Conservation (phyloP, 495 filamentous ascomycete species). For the Neurospora cerealis region DNA sequence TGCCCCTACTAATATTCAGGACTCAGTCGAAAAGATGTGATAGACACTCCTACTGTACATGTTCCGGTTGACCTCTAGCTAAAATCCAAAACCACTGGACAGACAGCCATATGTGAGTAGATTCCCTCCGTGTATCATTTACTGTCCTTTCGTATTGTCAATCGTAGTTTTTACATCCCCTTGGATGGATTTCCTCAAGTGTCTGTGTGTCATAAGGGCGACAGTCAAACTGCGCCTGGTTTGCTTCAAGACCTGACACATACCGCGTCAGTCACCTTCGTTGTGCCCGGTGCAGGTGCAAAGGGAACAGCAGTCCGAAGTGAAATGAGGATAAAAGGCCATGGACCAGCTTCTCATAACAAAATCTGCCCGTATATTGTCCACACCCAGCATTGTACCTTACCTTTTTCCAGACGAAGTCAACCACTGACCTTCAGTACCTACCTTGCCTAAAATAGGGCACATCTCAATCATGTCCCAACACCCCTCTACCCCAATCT, state of each 20-base stretch:
- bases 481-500: background rate
- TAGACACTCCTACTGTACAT: background rate
- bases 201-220: background rate
- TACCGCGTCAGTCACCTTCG: background rate
- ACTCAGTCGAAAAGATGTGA: background rate
- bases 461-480: background rate
- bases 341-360: background rate
- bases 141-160: fast-evolving
- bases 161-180: background rate
- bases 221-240: background rate
- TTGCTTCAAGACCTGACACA: background rate
- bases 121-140: fast-evolving
- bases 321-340: background rate
- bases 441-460: background rate
- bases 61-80: background rate
- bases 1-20: background rate
- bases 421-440: background rate
- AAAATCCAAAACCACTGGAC: background rate
- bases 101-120: background rate
- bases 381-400: background rate
- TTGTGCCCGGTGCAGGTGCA: background rate
- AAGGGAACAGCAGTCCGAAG: background rate
- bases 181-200: background rate
- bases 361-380: background rate
- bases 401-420: background rate